Evolutionary conservation across 2,329 filamentous ascomycete species (phyloP), one percentile per base, ranked within the genome.

Genomic region (Neonectria sp.): DNA sequence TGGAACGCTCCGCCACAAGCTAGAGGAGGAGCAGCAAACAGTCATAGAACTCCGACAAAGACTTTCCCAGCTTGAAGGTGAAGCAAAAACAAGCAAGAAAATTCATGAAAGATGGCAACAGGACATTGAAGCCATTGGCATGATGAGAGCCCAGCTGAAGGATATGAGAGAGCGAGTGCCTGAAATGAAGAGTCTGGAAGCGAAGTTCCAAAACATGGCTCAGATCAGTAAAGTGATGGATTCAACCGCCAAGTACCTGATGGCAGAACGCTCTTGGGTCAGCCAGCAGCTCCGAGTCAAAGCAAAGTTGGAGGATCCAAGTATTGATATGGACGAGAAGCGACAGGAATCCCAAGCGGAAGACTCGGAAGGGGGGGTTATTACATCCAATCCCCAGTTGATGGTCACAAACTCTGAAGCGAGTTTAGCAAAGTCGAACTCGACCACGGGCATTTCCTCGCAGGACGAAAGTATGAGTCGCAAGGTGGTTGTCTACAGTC

Each of bases 401-500:
- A 21, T 27, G 7, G 21, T 24, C 13, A 29, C 49, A 53, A 13
- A n/a, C 13, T 6, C 25, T 25, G 24, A 15, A 15, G 25, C 12
- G 12, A 52, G 6, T 11, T 33, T 37, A 24, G 15, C 13, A 6
- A 37, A 53, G 17, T 25, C 46, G 9, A 45, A 55, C 13, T 13
- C 48, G 29, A 11, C 11, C 2, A 27, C 57, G 33, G 53, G 49
- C 43, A 24, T 56, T 49, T 46, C 59, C 48, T 56, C 35, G 55
- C 66, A 49, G 35, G 64, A 67, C 35, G 63, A 69, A 55, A 48
- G 37, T 17, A 55, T 64, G 24, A 68, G 68, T 11, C 79, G 78
- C 55, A 79, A 73, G 48, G 79, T 82, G 7, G 68, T 76, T 25
- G 76, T 82, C n/a, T 66, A 76, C 45, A 80, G 79, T 55, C 80